Conservation (phyloP, 2,329 filamentous ascomycete species). For the Fusarium nodosum region DNA sequence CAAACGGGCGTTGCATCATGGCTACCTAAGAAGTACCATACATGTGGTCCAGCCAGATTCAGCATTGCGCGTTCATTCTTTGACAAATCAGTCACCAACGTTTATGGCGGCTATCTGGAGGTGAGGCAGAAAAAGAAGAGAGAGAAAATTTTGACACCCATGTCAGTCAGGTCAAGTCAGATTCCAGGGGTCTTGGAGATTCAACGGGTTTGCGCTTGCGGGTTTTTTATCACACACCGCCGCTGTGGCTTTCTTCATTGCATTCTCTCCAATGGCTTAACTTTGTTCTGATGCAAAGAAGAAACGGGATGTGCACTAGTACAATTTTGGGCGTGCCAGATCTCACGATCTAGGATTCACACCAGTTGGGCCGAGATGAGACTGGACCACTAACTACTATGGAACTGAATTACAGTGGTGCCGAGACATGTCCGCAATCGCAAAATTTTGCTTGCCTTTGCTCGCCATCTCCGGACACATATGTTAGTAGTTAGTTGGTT, state of each 20-base stretch:
- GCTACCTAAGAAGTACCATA: not conserved
- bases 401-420: slow-evolving; percentile 33
- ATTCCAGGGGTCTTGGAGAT: slow-evolving; percentile 32
- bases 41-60: slow-evolving; percentile 15
- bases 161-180: slow-evolving; percentile 31
- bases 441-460: slow-evolving; percentile 19
- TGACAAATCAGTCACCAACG: slow-evolving; percentile 20
- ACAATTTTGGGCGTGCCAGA: slow-evolving; percentile 38
- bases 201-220: slow-evolving; percentile 37
- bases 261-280: slow-evolving; percentile 34
- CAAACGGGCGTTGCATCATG: slow-evolving; percentile 7
- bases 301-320: slow-evolving; percentile 37
- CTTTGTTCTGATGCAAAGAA: slow-evolving; percentile 36
- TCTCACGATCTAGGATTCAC: slow-evolving; percentile 45
- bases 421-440: slow-evolving; percentile 41
- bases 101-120: slow-evolving; percentile 28
- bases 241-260: slow-evolving; percentile 32
- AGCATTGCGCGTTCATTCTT: slow-evolving; percentile 29
- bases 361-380: slow-evolving; percentile 40
- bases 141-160: slow-evolving; percentile 1
- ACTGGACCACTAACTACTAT: slow-evolving; percentile 27
- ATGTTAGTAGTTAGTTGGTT: too few relatives aligned
- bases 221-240: slow-evolving; percentile 37
- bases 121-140: slow-evolving; percentile 7
- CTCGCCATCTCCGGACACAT: slow-evolving; percentile 5